These are phyloP conservation scores for Hypocreales sp. DNA, from an alignment of 2,329 filamentous ascomycete genomes.

Conservation along the genomic window DNA sequence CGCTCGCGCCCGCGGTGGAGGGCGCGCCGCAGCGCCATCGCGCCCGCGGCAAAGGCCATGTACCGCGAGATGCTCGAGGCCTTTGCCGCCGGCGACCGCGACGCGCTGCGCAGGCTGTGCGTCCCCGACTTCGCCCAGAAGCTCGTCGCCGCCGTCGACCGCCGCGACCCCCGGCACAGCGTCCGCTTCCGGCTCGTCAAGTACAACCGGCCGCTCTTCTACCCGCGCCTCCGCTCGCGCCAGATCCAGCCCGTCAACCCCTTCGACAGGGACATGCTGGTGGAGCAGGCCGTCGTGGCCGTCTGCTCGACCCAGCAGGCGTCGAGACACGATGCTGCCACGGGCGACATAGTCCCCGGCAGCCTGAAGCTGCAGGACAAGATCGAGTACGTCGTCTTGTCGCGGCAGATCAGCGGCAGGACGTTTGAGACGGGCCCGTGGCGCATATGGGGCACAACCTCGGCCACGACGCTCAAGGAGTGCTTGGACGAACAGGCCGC, in stretches of 20 bases:
- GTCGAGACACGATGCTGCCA: slow-evolving; percentile 20
- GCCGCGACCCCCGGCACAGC: slow-evolving; percentile 27
- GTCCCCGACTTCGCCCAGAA: slow-evolving; percentile 31
- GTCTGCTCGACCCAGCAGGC: slow-evolving; percentile 42
- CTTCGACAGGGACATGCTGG: slow-evolving; percentile 18
- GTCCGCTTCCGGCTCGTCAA: slow-evolving; percentile 38
- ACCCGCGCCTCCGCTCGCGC: slow-evolving; percentile 39
- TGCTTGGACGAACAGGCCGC: slow-evolving; percentile 20
- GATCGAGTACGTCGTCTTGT: slow-evolving; percentile 50
- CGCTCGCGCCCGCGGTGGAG: slow-evolving; percentile 27
- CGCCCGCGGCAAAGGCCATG: slow-evolving; percentile 39
- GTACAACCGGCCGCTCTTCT: slow-evolving; percentile 25
- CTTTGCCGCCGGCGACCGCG: slow-evolving; percentile 41
- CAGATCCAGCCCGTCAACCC: slow-evolving; percentile 31
- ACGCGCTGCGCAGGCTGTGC: slow-evolving; percentile 36
- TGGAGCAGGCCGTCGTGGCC: slow-evolving; percentile 42
- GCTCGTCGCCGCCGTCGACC: slow-evolving; percentile 36
- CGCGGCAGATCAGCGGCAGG: slow-evolving; percentile 25
- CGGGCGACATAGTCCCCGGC: slow-evolving; percentile 25
- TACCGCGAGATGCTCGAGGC: slow-evolving; percentile 46
- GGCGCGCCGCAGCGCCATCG: slow-evolving; percentile 22
- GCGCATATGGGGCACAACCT: slow-evolving; percentile 49
- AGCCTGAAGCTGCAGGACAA: slow-evolving; percentile 36
- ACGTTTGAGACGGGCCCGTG: slow-evolving; percentile 37
- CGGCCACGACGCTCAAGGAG: slow-evolving; percentile 32